phyloP scores from a whole-genome alignment of 202 grass and related monocot species.

The Bolboschoenoplectus hybrid region DNA sequence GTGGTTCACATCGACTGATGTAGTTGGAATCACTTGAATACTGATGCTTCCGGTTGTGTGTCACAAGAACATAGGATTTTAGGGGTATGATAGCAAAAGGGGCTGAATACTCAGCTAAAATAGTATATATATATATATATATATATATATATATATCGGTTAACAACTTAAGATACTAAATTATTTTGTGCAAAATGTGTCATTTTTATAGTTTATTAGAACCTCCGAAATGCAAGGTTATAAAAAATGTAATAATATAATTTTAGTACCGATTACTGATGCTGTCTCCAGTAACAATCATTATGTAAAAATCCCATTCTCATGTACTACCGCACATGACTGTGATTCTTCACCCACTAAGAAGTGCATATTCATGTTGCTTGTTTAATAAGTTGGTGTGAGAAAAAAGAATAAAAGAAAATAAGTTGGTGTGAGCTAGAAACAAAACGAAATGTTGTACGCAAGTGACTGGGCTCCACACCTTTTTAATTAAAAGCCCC shows the following conservation, averaged over 20 bases:
- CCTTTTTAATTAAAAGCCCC: background rate
- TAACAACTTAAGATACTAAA: background rate
- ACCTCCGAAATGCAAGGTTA: background rate
- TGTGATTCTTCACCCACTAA: conserved; percentile 25
- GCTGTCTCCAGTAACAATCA: background rate
- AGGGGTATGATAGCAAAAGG: background rate
- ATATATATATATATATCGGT: background rate
- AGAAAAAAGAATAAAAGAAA: background rate
- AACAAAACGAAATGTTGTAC: background rate
- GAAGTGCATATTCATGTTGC: background rate
- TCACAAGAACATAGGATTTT: background rate
- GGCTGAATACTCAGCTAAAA: background rate
- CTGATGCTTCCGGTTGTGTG: background rate
- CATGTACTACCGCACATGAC: conserved; percentile 20
- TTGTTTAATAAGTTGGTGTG: conserved; percentile 27
- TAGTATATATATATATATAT: background rate
- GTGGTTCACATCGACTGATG: background rate
- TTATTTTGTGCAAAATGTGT: background rate
- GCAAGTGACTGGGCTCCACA: background rate
- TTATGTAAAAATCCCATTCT: background rate
- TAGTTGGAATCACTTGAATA: conserved; percentile 6
- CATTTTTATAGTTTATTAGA: background rate
- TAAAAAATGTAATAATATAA: no score
- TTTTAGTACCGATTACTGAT: background rate
- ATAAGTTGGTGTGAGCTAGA: background rate